Evolutionary conservation across 768 basidiomycete species (phyloP), one percentile per base, ranked within the genome.

Genomic region (Amanita pallidorosea): DNA sequence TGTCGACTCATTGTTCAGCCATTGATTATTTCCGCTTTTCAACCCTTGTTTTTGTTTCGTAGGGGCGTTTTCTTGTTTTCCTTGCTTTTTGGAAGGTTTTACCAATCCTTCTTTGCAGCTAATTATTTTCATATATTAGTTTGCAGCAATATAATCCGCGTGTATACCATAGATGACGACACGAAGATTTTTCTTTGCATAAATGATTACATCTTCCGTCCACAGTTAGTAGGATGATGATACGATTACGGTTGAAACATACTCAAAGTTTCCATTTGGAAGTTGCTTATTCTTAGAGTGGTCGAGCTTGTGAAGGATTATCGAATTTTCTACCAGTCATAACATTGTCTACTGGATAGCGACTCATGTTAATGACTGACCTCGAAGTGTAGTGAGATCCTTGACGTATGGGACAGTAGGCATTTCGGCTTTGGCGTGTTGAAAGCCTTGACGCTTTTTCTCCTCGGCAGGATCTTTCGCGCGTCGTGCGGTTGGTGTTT

Each of bases 101-200:
- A 20, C 56, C 11, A 84, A 57, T 1, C 88, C 88, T 20, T 89
- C 83, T 34, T 80, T 76, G 57, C 88, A 90, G 60, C 88, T 92
- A 35, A 6, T n/a, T 17, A 55, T 13, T 45, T 13, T 5, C 13
- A 45, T 31, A 51, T 60, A 56, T 35, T 48, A 47, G 35, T 2
- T 7, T 40, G 17, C 20, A 15, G 25, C 22, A 41, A 36, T 42
- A 38, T 36, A 55, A 55, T 12, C 47, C 25, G 12, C 25, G 46
- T 27, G 54, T 70, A 55, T 55, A 88, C 89, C 89, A 91, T 33
- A 81, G 61, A 67, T 92, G 89, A 22, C 82, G 76, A 60, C 89
- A 92, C 38, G 69, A 72, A 4, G 68, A 65, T 63, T 89, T 91
- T 58, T 88, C 80, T 61, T 84, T 87, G 72, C 89, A 92, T 18